Base-by-base conservation (phyloP, 306 rosid genomes). In the Hippophae gyantsensis region DNA sequence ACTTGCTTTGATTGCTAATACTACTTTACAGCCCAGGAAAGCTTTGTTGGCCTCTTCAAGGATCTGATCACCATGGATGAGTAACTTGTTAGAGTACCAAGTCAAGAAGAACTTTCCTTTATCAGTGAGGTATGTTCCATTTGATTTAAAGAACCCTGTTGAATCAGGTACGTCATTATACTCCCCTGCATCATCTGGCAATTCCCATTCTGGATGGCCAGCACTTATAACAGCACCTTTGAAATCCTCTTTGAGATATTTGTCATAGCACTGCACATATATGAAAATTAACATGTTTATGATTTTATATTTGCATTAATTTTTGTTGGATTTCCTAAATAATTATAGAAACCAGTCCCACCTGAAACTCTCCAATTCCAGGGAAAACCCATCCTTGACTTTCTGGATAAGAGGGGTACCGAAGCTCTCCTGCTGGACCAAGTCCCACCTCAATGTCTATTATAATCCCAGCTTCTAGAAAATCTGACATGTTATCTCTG, bases 291-390 rank as follows among this genome's bases (percentile, higher is more conserved):
- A 45, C 26, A 8, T 32, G 42, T 58, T 40, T 43, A 70, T 53
- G 46, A 13, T 41, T 18, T 60, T 27, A 53, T 46, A 25, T 12
- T 51, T 50, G 10, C 54, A 57, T 25, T 10, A 63, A 59, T 63
- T 23, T 6, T 26, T 6, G 8, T 14, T 18, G 60, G 40, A 54
- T 10, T 45, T 3, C 41, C 60, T 63, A 5, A 13, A 10, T 5
- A 38, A 38, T 18, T 18, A 18, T 52, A 65, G 43, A 57, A 58
- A 56, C 50, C 60, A 58, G 55, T 65, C 80, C 66, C 75, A 87
- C 98, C 83, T 81, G 96, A 79, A 92, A 92, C 64, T 87, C 96
- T 83, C 98, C 98, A 54, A 92, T 87, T 9, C 98, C 95, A 11
- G 96, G 96, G 75, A 85, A 92, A 53, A 5, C 67, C 98, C 98